Conservation (phyloP, 371 early-diverging fungal genomes). For the Zopfochytrium polystomum region DNA sequence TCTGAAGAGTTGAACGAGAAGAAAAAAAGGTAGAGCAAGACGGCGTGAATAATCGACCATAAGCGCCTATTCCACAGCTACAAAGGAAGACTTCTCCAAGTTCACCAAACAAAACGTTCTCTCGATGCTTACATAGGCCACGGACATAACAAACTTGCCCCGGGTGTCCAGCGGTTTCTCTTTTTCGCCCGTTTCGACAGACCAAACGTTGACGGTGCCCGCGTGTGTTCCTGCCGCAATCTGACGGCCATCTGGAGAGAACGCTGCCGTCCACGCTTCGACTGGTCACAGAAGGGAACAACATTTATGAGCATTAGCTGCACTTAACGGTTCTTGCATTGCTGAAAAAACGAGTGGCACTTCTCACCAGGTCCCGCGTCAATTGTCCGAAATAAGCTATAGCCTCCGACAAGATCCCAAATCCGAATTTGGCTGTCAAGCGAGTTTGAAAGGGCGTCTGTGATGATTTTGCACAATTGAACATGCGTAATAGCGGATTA, state of each 20-base stretch:
- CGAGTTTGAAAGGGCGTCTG: slow-evolving; percentile 71
- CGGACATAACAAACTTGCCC: slow-evolving; percentile 71
- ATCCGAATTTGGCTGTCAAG: slow-evolving; percentile 74
- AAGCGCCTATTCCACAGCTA: too few relatives aligned
- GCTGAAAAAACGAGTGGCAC: not conserved
- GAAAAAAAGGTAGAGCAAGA: slow-evolving; percentile 23
- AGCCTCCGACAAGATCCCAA: slow-evolving; percentile 63
- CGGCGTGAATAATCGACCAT: too few relatives aligned
- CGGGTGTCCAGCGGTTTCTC: slow-evolving; percentile 60
- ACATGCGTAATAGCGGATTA: not conserved
- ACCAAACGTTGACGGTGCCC: slow-evolving; percentile 69
- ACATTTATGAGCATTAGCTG: not conserved
- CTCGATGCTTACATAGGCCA: slow-evolving; percentile 64
- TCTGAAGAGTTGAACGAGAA: slow-evolving; percentile 42
- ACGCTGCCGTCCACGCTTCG: slow-evolving; percentile 73
- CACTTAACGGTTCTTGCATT: not conserved
- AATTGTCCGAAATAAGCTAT: slow-evolving; percentile 55
- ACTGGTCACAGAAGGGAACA: slow-evolving; percentile 31
- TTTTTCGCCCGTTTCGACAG: slow-evolving; percentile 63
- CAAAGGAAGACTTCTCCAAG: too few relatives aligned
- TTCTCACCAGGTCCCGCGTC: slow-evolving; percentile 59
- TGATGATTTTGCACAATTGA: not conserved
- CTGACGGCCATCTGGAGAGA: slow-evolving; percentile 68
- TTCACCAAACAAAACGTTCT: too few relatives aligned
- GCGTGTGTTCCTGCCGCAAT: slow-evolving; percentile 72